These are phyloP conservation scores for Plasmopara viticola DNA, from an alignment of 352 stramenopile genomes.

Conservation along the genomic window DNA sequence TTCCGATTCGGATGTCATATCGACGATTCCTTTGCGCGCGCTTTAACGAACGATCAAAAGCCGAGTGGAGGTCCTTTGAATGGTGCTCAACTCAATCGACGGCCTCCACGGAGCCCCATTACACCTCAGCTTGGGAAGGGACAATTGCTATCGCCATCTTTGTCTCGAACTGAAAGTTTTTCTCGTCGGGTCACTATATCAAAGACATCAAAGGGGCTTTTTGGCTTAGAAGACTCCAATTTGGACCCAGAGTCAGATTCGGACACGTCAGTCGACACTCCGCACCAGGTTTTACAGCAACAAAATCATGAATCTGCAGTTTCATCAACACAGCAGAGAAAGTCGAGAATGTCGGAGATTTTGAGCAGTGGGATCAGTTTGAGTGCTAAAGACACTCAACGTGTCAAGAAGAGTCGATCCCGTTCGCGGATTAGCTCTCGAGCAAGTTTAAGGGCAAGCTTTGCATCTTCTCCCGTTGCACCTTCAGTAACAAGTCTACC, in stretches of 20 bases:
- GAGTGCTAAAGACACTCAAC: constrained; percentile 5
- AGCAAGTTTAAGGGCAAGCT: constrained; percentile 32
- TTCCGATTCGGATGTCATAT: constrained; percentile 70
- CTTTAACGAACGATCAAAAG: constrained; percentile 19
- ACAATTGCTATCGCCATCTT: constrained; percentile 6
- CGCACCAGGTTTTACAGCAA: constrained; percentile 12
- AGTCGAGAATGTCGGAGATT: constrained; percentile 22
- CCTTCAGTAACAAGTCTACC: constrained; percentile 36
- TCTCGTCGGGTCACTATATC: constrained; percentile 12
- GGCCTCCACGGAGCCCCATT: constrained; percentile 23
- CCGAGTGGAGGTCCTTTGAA: constrained; percentile 9
- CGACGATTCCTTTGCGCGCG: constrained; percentile 34
- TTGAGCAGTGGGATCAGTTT: constrained; percentile 21
- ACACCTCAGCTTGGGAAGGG: constrained; percentile 15
- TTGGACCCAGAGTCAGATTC: constrained; percentile 51
- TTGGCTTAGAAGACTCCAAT: constrained; percentile 45
- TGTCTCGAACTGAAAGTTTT: constrained; percentile 14
- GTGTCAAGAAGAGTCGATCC: constrained; percentile 22
- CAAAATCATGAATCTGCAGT: constrained; percentile 15
- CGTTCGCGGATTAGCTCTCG: constrained; percentile 27
- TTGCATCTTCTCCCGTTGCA: constrained; percentile 16
- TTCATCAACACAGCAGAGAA: constrained; percentile 18
- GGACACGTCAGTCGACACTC: constrained; percentile 31
- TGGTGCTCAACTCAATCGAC: constrained; percentile 10
- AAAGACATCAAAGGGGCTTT: constrained; percentile 37